Evolutionary conservation across 2,329 filamentous ascomycete species (phyloP).

Genomic region (Pyricularia sp.): DNA sequence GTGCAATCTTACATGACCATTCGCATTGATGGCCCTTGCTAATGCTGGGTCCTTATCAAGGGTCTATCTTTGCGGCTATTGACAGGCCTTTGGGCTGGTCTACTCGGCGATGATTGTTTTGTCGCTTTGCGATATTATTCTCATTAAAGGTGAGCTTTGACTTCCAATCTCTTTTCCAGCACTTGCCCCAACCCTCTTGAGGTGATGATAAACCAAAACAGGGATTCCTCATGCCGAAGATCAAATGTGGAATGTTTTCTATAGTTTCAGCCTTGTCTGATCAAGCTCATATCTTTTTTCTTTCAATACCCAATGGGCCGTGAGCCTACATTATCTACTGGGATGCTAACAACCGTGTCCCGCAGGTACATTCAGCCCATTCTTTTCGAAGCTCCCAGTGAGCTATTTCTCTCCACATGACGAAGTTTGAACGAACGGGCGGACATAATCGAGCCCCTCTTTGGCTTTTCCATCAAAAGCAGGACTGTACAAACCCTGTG

Average conservation of each 20-base stretch:
- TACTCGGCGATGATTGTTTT: background rate
- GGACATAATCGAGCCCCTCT: slow-evolving; percentile 52
- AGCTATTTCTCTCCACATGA: slow-evolving; percentile 29
- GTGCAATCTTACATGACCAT: background rate
- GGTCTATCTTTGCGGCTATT: background rate
- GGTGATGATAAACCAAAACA: slow-evolving; percentile 53
- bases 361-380: slow-evolving; percentile 16
- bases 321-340: slow-evolving; percentile 3
- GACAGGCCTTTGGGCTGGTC: slow-evolving; percentile 3
- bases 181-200: slow-evolving; percentile 17
- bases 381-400: slow-evolving; percentile 10
- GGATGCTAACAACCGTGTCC: slow-evolving; percentile 11
- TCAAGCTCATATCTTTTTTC: slow-evolving; percentile 20
- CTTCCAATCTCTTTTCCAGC: slow-evolving; percentile 5
- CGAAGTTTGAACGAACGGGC: slow-evolving; percentile 62
- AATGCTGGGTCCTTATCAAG: slow-evolving; percentile 8
- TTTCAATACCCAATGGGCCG: background rate
- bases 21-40: background rate
- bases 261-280: slow-evolving; percentile 62
- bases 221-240: slow-evolving; percentile 63
- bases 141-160: slow-evolving; percentile 36
- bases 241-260: slow-evolving; percentile 46
- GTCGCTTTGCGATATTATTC: background rate
- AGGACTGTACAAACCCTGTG: slow-evolving; percentile 55
- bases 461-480: slow-evolving; percentile 39